These are phyloP conservation scores for Drechslera avenae DNA, from an alignment of 2,329 filamentous ascomycete genomes.

Conservation along the genomic window DNA sequence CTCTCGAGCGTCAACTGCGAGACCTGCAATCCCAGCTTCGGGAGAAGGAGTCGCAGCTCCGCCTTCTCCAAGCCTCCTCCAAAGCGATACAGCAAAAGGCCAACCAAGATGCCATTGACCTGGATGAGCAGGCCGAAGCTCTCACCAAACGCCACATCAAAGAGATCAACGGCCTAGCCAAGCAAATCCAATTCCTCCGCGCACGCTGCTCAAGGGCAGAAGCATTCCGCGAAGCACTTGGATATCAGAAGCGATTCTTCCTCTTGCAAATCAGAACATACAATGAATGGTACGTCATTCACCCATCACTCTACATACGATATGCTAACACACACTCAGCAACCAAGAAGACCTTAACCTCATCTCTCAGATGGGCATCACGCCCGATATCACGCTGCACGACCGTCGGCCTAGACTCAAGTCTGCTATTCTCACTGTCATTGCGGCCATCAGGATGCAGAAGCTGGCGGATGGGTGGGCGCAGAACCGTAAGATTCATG, in stretches of 20 bases:
- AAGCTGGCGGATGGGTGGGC: conserved; percentile 57
- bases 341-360: conserved; percentile 90
- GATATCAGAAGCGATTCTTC: conserved; percentile 86
- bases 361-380: conserved; percentile 80
- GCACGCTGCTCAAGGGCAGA: conserved; percentile 81
- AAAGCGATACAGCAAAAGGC: conserved; percentile 38
- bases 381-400: conserved; percentile 54
- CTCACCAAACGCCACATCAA: conserved; percentile 73
- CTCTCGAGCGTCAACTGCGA: conserved; percentile 57
- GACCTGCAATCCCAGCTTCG: conserved; percentile 30
- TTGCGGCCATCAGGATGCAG: conserved; percentile 59
- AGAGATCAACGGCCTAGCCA: conserved; percentile 79
- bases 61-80: conserved; percentile 34
- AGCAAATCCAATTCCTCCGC: conserved; percentile 91
- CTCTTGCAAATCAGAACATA: conserved; percentile 79
- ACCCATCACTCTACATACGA: conserved; percentile 6
- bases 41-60: conserved; percentile 35
- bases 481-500: conserved; percentile 56
- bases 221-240: conserved; percentile 76
- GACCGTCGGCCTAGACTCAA: conserved; percentile 55
- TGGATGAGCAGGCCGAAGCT: conserved; percentile 59
- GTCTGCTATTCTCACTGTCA: conserved; percentile 55
- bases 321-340: conserved; percentile 55
- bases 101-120: conserved; percentile 36
- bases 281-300: conserved; percentile 78